Evolutionary conservation across 2,329 filamentous ascomycete genomes (phyloP), one percentile per base, ranked within the genome.

Genomic region (Penicillium frequentans): DNA sequence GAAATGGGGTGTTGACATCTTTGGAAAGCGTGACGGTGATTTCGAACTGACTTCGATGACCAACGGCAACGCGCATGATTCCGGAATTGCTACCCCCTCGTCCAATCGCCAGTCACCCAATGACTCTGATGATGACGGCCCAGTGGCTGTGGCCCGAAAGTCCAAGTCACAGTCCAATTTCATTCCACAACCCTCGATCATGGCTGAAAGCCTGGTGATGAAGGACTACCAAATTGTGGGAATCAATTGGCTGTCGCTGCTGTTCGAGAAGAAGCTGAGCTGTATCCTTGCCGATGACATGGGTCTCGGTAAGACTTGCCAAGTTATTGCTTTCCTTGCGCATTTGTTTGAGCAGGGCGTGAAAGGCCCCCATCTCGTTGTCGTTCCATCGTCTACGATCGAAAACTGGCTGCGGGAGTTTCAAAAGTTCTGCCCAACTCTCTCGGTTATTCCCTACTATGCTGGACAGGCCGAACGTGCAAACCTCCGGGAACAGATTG

Each of bases 391-490:
- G 0, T 96, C 93, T 1, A 97, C 93, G 0, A 84, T 96, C 10
- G 93, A 96, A 69, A 99, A 99, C 70, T 99, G 95, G 95, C 84
- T 96, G 50, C 85, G 87, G 50, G 95, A 99, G 72, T 96, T 99
- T 68, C 80, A 88, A 60, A 88, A 86, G 48, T 99, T 99, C 73
- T 93, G 93, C 6, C 91, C 91, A 0, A 80, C 80, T 1, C 75
- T 99, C 27, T 83, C 82, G 0, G 88, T 97, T 33, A 82, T 85
- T 64, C 84, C 87, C 1, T 90, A 91, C 84, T 83, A 91, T 64
- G 91, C 91, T 16, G 80, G 80, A 6, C 87, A 91, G 68, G 78
- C 79, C 3, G 86, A 89, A 65, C 85, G 90, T 47, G 84, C 82
- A 49, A 81, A 84, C 57, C 87, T 93, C 57, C 89, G 88, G 10